Percentiles rank a stretch among this genome's conserved stretches.
Conservation (phyloP, 805 yeast genomes). For the Sugiyamaella floridensis region DNA sequence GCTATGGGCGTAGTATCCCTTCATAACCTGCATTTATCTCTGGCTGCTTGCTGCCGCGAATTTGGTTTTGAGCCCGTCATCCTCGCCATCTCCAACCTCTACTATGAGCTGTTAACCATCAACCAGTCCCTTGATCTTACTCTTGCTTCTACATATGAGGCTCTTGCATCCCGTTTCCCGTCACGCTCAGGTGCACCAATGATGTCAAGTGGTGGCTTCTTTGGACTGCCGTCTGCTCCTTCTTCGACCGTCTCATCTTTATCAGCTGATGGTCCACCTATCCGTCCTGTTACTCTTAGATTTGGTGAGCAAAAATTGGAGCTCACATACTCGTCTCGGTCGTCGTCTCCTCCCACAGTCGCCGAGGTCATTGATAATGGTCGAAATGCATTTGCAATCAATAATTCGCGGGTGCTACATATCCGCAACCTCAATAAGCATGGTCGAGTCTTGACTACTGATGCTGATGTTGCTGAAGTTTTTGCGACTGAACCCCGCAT, state of each 20-base stretch:
- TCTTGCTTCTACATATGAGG: constrained; percentile 5
- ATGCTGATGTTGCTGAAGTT: constrained; percentile 42
- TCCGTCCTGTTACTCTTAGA: constrained; percentile 28
- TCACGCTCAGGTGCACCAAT: background rate
- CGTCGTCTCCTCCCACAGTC: constrained; percentile 74
- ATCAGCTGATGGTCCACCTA: constrained; percentile 2
- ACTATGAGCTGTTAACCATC: constrained; percentile 50
- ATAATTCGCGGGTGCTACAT: constrained; percentile 32
- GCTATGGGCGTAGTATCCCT: constrained; percentile 7
- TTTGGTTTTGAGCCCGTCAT: constrained; percentile 72
- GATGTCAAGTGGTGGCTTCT: background rate
- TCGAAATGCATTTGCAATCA: constrained; percentile 59
- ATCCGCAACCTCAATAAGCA: constrained; percentile 31
- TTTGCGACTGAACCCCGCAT: constrained; percentile 35
- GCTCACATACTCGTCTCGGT: constrained; percentile 50
- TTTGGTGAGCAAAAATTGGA: constrained; percentile 37
- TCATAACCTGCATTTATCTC: constrained; percentile 5
- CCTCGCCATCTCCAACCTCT: constrained; percentile 58
- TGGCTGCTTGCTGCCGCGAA: constrained; percentile 43
- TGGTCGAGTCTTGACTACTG: constrained; percentile 34
- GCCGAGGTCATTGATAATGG: constrained; percentile 75
- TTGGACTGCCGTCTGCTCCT: constrained; percentile 23
- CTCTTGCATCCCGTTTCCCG: constrained; percentile 13
- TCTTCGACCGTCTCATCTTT: constrained; percentile 7
- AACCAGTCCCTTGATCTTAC: constrained; percentile 30